A percentile compares a stretch with the other conserved stretches of the same genome.
Conservation (phyloP, 2,329 filamentous ascomycete genomes). For the Neonectria sp. region DNA sequence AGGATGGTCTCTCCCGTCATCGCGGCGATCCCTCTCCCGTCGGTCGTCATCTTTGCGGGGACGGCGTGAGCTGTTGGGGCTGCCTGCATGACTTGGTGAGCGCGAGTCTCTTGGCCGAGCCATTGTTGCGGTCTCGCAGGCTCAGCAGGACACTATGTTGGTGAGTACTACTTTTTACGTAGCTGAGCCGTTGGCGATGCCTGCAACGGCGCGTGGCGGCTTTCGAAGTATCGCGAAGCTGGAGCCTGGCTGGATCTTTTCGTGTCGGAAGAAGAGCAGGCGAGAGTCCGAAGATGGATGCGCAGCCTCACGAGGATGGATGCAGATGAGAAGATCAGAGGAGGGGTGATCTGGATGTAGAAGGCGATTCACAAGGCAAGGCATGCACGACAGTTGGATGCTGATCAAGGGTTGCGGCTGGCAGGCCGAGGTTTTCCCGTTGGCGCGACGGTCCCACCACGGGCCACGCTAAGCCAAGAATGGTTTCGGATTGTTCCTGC, state of each 20-base stretch:
- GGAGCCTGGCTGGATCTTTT: slow-evolving; percentile 3
- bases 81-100: slow-evolving; percentile 96
- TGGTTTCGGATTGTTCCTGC: slow-evolving; percentile 29
- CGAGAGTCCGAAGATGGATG: slow-evolving; percentile 4
- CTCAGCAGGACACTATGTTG: slow-evolving; percentile 59
- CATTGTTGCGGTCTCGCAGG: slow-evolving; percentile 64
- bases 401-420: slow-evolving; percentile 35
- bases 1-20: slow-evolving; percentile 66
- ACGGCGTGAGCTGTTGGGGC: slow-evolving; percentile 81
- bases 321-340: slow-evolving; percentile 23
- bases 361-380: slow-evolving; percentile 12
- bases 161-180: slow-evolving; percentile 57
- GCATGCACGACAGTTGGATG: slow-evolving; percentile 26
- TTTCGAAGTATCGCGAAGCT: slow-evolving; percentile 29
- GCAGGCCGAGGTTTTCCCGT: slow-evolving; percentile 36
- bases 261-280: slow-evolving; percentile 1
- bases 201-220: slow-evolving; percentile 36
- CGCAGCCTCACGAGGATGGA: slow-evolving; percentile 1
- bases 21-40: slow-evolving; percentile 67
- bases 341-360: slow-evolving; percentile 29
- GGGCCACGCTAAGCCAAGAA: slow-evolving; percentile 40
- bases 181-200: slow-evolving; percentile 41
- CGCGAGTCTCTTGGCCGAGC: slow-evolving; percentile 78
- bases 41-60: slow-evolving; percentile 74
- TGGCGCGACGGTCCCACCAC: background rate